A percentile compares a stretch with the other conserved stretches of the same genome.
These are phyloP conservation scores for Mycothermus thermophilus DNA, from an alignment of 495 filamentous ascomycete genomes.

Conservation along the genomic window DNA sequence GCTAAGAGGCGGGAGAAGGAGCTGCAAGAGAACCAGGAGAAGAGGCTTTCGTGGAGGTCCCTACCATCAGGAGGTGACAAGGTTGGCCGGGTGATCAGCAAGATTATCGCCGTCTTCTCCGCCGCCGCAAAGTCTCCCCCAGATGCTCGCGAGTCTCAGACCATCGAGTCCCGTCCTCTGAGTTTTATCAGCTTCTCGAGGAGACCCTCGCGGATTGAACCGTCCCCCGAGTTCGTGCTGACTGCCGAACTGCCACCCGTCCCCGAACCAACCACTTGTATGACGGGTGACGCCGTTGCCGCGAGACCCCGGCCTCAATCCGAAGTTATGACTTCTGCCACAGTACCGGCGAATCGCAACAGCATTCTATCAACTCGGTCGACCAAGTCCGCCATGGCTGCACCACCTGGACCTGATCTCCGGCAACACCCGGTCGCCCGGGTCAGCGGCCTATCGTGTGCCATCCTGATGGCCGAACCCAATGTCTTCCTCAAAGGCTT, in stretches of 20 bases:
- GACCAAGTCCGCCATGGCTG: conserved; percentile 27
- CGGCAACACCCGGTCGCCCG: conserved; percentile 62
- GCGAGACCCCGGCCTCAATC: no score
- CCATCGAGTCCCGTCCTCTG: conserved; percentile 10
- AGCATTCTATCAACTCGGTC: conserved; percentile 33
- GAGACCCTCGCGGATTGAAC: conserved; percentile 15
- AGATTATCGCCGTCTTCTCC: conserved; percentile 27
- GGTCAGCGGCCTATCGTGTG: conserved; percentile 57
- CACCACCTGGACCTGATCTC: no score
- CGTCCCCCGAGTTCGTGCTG: background rate
- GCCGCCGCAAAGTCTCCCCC: conserved; percentile 10
- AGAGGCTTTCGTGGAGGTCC: conserved; percentile 22
- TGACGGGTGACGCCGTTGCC: conserved; percentile 5
- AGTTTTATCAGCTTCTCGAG: conserved; percentile 20
- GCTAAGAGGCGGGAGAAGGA: conserved; percentile 18
- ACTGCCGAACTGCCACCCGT: conserved; percentile 13
- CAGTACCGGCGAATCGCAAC: conserved; percentile 22
- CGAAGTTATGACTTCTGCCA: conserved; percentile 1
- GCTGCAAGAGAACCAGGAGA: conserved; percentile 18
- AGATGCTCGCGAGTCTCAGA: conserved; percentile 4
- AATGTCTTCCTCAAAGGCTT: conserved; percentile 83
- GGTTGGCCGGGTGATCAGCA: conserved; percentile 24
- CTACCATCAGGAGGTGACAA: conserved; percentile 17
- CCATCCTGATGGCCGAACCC: conserved; percentile 72
- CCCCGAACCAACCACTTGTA: conserved; percentile 12